These are phyloP conservation scores for Entomortierella parvispora DNA, from an alignment of 192 early-diverging fungal genomes.

Conservation along the genomic window DNA sequence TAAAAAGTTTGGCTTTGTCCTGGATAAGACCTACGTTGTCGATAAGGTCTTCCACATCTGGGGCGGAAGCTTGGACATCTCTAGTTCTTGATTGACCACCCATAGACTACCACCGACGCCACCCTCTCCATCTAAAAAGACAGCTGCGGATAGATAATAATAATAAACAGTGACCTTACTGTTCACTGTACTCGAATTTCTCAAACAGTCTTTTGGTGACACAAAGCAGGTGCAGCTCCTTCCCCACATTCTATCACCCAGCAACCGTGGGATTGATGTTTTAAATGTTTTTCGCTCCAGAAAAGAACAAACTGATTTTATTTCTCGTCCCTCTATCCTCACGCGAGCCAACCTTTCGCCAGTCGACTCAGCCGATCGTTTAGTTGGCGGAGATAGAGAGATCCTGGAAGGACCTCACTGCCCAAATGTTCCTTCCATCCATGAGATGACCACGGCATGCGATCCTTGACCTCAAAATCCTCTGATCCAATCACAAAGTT, in stretches of 20 bases:
- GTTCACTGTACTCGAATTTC: too few species aligned
- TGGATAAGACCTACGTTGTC: neutral
- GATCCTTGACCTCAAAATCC: conserved; percentile 23
- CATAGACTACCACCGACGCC: too few species aligned
- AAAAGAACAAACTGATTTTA: neutral
- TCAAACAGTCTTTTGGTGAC: too few species aligned
- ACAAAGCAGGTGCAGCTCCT: too few species aligned
- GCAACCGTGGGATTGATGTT: too few species aligned
- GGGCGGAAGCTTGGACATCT: conserved; percentile 14
- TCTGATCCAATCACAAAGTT: conserved; percentile 57
- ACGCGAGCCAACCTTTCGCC: conserved; percentile 28
- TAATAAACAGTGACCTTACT: too few species aligned
- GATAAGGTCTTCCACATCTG: conserved; percentile 3
- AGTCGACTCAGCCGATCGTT: conserved; percentile 9
- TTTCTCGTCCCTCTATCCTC: neutral
- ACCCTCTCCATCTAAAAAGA: too few species aligned
- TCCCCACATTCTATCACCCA: too few species aligned
- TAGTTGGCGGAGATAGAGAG: conserved; percentile 37
- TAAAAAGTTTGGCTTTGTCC: conserved; percentile 23
- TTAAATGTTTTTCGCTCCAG: too few species aligned
- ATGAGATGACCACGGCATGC: conserved; percentile 19
- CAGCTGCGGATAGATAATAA: too few species aligned
- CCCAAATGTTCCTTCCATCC: conserved; percentile 51
- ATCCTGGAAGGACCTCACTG: conserved; percentile 30
- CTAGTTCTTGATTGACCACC: too few species aligned